These are phyloP conservation scores for Onygenales sp. DNA, from an alignment of 2,329 filamentous ascomycete species.

Conservation along the genomic window DNA sequence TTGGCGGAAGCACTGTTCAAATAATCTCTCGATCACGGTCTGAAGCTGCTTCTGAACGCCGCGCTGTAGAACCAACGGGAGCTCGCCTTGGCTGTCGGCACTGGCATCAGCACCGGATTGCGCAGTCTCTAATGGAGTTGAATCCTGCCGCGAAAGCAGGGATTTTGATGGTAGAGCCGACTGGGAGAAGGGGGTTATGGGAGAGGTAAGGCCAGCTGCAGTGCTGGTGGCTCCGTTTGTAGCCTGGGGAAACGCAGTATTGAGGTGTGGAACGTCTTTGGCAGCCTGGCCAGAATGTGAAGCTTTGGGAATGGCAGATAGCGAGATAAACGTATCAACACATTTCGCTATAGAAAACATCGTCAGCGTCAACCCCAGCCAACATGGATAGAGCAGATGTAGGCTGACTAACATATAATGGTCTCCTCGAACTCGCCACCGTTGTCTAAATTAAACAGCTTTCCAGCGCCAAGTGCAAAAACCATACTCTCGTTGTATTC, in stretches of 20 bases:
- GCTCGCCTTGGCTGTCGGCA: conserved; percentile 44
- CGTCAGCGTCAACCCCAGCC: not conserved
- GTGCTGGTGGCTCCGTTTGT: conserved; percentile 56
- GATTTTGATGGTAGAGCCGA: conserved; percentile 90
- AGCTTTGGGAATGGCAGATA: conserved; percentile 54
- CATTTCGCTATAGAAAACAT: conserved; percentile 60
- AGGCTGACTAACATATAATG: conserved; percentile 60
- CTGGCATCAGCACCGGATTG: conserved; percentile 47
- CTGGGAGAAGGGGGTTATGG: conserved; percentile 91
- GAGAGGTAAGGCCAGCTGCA: conserved; percentile 63
- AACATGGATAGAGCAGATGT: not conserved
- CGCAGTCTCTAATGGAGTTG: conserved; percentile 47
- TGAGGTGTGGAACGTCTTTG: conserved; percentile 54
- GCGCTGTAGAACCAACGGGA: conserved; percentile 58
- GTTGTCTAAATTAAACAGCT: conserved; percentile 85
- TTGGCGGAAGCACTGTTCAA: conserved; percentile 77
- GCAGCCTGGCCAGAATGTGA: conserved; percentile 39
- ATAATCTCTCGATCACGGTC: conserved; percentile 75
- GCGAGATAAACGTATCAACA: conserved; percentile 90
- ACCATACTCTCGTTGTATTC: conserved; percentile 99
- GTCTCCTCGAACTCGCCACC: conserved; percentile 97
- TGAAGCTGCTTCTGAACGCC: conserved; percentile 73
- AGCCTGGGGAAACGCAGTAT: conserved; percentile 66
- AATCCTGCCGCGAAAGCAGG: conserved; percentile 74
- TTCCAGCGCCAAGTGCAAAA: conserved; percentile 87